phyloP scores from a whole-genome alignment of 352 stramenopile species.

The Phytophthora tubulina region DNA sequence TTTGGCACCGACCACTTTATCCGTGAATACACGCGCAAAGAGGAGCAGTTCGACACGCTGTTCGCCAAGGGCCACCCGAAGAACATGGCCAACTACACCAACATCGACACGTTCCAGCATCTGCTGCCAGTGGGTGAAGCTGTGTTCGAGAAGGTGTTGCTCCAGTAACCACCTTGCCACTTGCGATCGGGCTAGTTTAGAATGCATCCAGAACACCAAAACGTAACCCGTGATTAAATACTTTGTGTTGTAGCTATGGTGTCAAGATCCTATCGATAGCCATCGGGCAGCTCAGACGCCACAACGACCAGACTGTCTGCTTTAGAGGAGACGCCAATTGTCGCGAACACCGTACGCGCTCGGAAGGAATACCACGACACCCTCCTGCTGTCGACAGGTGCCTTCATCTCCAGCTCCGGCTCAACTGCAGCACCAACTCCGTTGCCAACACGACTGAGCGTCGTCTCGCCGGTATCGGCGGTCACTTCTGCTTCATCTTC shows the following conservation, averaged over 20 bases:
- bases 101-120: constrained; percentile 87
- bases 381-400: constrained; percentile 2
- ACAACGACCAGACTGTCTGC: constrained; percentile 52
- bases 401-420: constrained; percentile 34
- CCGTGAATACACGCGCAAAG: constrained; percentile 85
- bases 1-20: constrained; percentile 79
- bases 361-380: constrained; percentile 39
- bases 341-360: constrained; percentile 45
- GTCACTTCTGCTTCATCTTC: constrained; percentile 5
- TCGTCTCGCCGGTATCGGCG: constrained; percentile 7
- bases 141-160: constrained; percentile 70
- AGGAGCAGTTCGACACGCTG: constrained; percentile 75
- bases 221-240: constrained; percentile 39
- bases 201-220: constrained; percentile 28
- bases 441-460: constrained; percentile 1
- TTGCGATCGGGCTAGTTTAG: constrained; percentile 13
- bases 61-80: constrained; percentile 74
- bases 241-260: constrained; percentile 21
- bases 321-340: constrained; percentile 39
- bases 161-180: constrained; percentile 42
- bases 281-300: constrained; percentile 27
- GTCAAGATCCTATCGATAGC: constrained; percentile 42
- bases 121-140: constrained; percentile 67
- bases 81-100: constrained; percentile 86
- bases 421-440: not conserved